Evolutionary conservation across 176 grass and related monocot species (phyloP).

Genomic region (Ananas comosus): DNA sequence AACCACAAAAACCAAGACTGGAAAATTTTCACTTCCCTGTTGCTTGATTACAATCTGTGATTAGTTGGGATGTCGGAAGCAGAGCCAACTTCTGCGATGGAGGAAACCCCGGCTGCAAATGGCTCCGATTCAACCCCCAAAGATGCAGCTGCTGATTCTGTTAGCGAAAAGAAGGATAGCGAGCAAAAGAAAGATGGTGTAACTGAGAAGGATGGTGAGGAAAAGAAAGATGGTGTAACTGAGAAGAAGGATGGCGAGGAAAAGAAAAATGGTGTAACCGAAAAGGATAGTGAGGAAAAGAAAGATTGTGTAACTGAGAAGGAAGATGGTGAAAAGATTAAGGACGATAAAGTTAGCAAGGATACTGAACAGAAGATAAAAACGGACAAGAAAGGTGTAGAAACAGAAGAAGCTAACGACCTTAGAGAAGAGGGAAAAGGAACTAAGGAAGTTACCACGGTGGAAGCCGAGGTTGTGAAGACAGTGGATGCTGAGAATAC

Average conservation of each 20-base stretch:
- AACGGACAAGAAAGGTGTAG: conserved; percentile 24
- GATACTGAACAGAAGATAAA: conserved; percentile 19
- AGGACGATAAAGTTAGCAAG: conserved; percentile 7
- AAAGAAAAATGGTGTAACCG: background rate
- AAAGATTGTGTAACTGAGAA: background rate
- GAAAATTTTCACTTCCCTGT: background rate
- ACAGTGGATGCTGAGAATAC: background rate
- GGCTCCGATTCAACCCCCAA: background rate
- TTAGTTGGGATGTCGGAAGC: background rate
- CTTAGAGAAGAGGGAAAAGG: background rate
- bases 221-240: background rate
- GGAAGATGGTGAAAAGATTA: background rate
- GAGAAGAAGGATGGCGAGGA: background rate
- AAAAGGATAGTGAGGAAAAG: background rate
- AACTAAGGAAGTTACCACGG: background rate
- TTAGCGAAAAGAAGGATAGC: background rate
- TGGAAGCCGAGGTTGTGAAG: background rate
- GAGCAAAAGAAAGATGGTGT: background rate
- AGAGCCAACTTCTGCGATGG: background rate
- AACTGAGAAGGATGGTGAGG: background rate
- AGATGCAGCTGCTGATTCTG: background rate
- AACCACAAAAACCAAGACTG: background rate
- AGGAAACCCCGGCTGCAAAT: background rate
- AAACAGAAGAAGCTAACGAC: background rate
- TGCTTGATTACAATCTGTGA: background rate